Conservation (phyloP, 495 filamentous ascomycete species). For the Pyrenula massariospora region DNA sequence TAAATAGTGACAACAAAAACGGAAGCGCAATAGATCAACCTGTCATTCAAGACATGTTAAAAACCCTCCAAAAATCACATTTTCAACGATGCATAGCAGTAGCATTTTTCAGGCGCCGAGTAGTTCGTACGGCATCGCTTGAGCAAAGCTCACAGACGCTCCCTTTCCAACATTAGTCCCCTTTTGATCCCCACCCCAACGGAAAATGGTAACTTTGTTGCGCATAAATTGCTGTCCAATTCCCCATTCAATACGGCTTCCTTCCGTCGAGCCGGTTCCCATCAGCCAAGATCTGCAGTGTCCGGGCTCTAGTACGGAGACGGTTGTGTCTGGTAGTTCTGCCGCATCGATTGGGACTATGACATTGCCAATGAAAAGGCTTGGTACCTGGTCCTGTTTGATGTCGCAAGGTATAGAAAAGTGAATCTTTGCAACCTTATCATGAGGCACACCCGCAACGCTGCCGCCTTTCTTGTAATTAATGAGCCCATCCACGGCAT, state of each 20-base stretch:
- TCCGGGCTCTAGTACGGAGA: too few relatives aligned
- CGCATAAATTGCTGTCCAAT: background rate
- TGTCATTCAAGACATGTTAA: too few relatives aligned
- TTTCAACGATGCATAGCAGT: too few relatives aligned
- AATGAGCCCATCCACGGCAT: background rate
- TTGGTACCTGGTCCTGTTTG: background rate
- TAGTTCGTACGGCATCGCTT: background rate
- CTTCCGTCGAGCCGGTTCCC: too few relatives aligned
- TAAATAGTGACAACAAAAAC: too few relatives aligned
- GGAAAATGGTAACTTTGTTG: background rate
- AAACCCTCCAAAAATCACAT: too few relatives aligned
- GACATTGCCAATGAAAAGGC: background rate
- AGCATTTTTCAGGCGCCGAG: too few relatives aligned
- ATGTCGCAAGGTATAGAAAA: background rate
- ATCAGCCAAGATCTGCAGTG: too few relatives aligned
- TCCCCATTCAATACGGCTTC: background rate
- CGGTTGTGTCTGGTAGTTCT: too few relatives aligned
- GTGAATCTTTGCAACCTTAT: background rate
- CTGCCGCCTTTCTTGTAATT: background rate
- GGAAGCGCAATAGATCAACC: too few relatives aligned
- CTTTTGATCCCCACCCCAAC: background rate
- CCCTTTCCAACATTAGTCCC: background rate
- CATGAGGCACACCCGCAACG: background rate
- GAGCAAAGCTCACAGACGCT: background rate
- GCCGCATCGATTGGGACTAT: too few relatives aligned